Percentiles rank a stretch among this genome's conserved stretches.
Evolutionary conservation across 108 stramenopile species (phyloP).

Genomic region (Discostella pseudostelligera): DNA sequence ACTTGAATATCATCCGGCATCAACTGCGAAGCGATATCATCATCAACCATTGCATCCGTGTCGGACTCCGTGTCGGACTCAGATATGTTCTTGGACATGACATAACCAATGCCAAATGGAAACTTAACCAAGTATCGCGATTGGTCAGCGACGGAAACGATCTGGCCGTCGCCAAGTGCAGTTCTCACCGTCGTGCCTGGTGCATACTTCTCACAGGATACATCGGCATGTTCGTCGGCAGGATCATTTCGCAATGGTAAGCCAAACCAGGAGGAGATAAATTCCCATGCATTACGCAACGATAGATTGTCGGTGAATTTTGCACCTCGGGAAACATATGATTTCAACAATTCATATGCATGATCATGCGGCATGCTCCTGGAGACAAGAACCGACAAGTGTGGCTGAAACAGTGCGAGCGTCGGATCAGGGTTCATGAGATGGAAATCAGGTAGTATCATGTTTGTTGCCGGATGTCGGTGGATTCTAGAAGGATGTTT

Average conservation of each 20-base stretch:
- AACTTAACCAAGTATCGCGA: constrained; percentile 65
- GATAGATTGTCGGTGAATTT: constrained; percentile 34
- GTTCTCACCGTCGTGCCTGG: constrained; percentile 71
- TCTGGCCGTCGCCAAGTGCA: constrained; percentile 69
- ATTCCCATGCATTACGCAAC: constrained; percentile 67
- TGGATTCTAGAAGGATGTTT: constrained; percentile 50
- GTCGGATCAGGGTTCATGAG: constrained; percentile 46
- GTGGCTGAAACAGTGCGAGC: constrained; percentile 65
- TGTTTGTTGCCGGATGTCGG: constrained; percentile 18
- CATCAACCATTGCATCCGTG: constrained; percentile 23
- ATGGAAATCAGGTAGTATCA: constrained; percentile 46
- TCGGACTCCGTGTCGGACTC: constrained; percentile 51
- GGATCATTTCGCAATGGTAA: constrained; percentile 54
- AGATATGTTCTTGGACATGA: constrained; percentile 60
- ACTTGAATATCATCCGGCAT: constrained; percentile 43
- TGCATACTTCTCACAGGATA: constrained; percentile 56
- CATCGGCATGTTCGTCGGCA: constrained; percentile 23
- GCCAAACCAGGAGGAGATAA: constrained; percentile 74
- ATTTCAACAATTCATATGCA: constrained; percentile 48
- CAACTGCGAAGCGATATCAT: constrained; percentile 13
- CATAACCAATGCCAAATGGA: constrained; percentile 63
- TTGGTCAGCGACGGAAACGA: constrained; percentile 47
- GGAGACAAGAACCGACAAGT: constrained; percentile 49
- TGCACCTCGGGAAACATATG: constrained; percentile 24
- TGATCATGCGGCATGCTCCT: constrained; percentile 55